Conservation (phyloP, 768 basidiomycete species). For the Boletus eberwhitei region DNA sequence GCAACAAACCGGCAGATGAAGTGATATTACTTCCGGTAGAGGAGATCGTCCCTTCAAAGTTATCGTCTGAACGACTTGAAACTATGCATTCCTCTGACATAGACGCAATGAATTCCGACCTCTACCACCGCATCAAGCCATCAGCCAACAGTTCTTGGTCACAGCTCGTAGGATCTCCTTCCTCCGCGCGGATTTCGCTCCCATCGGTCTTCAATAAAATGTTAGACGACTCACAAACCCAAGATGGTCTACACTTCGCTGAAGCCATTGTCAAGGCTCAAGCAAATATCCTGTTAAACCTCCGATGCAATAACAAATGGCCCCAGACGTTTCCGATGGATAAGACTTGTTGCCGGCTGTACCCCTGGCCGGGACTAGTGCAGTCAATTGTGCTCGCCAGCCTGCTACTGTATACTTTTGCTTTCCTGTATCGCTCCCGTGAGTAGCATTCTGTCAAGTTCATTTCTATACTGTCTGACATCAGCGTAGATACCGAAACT, state of each 20-base stretch:
- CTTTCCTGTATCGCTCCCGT: slow-evolving; percentile 38
- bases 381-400: slow-evolving; percentile 52
- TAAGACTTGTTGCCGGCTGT: slow-evolving; percentile 79
- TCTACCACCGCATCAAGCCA: slow-evolving; percentile 62
- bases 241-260: slow-evolving; percentile 83
- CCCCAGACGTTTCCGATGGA: slow-evolving; percentile 62
- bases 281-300: slow-evolving; percentile 74
- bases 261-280: slow-evolving; percentile 60
- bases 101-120: slow-evolving; percentile 88
- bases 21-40: slow-evolving; percentile 79
- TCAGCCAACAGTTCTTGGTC: slow-evolving; percentile 29
- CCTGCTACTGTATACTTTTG: slow-evolving; percentile 51
- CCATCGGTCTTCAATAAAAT: slow-evolving; percentile 81
- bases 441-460: slow-evolving; percentile 2
- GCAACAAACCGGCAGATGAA: slow-evolving; percentile 55
- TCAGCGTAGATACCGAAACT: slow-evolving; percentile 14
- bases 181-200: slow-evolving; percentile 46
- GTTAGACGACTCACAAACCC: slow-evolving; percentile 68
- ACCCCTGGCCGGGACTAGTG: slow-evolving; percentile 60
- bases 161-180: slow-evolving; percentile 22
- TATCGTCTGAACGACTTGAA: slow-evolving; percentile 58
- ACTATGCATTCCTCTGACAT: slow-evolving; percentile 78
- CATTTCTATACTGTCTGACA: slow-evolving; percentile 16
- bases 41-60: slow-evolving; percentile 60
- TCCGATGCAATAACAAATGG: slow-evolving; percentile 73